Conservation (phyloP, 2,329 filamentous ascomycete genomes). For the Diplodia corticola region DNA sequence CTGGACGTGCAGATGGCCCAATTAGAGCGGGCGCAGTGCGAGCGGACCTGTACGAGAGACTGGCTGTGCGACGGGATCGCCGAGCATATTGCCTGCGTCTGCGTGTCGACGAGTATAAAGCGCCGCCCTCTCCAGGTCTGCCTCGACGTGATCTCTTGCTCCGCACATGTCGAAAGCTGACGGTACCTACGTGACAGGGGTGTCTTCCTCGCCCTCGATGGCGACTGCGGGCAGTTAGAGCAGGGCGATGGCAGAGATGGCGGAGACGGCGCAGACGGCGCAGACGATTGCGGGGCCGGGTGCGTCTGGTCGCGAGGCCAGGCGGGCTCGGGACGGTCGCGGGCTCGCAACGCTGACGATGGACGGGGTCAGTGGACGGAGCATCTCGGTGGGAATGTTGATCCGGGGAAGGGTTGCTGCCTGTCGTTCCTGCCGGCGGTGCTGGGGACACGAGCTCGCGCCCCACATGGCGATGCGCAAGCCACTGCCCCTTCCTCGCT, state of each 20-base stretch:
- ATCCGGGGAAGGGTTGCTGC: not conserved
- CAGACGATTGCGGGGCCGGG: no score
- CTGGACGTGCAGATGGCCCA: not conserved
- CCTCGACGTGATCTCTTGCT: not conserved
- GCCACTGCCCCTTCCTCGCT: conserved; percentile 1
- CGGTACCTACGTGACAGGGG: no score
- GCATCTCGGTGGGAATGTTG: not conserved
- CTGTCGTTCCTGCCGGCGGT: not conserved
- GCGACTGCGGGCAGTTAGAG: no score
- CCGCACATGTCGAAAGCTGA: not conserved
- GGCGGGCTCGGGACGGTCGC: no score
- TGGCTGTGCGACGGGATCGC: not conserved
- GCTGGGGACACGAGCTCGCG: conserved; percentile 2
- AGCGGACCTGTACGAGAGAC: conserved; percentile 2
- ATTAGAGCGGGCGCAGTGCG: not conserved
- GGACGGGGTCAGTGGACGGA: not conserved
- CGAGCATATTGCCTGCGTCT: not conserved
- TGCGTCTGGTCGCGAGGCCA: no score
- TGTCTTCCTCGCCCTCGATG: no score
- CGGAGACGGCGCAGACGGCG: no score
- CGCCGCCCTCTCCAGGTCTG: no score
- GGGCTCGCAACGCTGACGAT: no score
- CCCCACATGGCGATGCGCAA: conserved; percentile 14
- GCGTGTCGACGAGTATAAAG: not conserved
- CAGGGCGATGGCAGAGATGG: no score